Evolutionary conservation across 345 rosid genomes (phyloP).

Genomic region (Erodium maritimum): DNA sequence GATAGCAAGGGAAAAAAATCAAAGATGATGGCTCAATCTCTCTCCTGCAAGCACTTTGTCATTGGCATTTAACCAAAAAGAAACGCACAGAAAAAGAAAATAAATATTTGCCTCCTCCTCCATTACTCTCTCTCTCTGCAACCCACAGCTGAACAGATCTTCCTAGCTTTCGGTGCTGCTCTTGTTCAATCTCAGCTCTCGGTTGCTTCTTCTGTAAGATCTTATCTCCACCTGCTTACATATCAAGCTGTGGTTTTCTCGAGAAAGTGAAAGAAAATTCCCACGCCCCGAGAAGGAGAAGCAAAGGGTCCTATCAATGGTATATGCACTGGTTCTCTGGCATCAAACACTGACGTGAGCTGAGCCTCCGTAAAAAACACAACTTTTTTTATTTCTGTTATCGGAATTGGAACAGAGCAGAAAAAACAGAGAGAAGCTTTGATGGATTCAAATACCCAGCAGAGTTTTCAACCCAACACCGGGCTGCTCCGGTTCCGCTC

Average conservation of each 20-base stretch:
- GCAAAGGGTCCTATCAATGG: neutral
- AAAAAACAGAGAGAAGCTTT: neutral
- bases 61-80: too few species aligned
- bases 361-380: neutral
- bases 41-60: too few species aligned
- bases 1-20: too few species aligned
- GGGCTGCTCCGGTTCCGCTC: conserved; percentile 67
- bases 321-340: neutral
- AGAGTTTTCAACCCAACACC: conserved; percentile 31
- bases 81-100: neutral
- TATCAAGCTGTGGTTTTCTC: conserved; percentile 31
- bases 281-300: neutral
- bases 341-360: neutral
- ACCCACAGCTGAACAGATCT: conserved; percentile 18
- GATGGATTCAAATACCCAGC: conserved; percentile 50
- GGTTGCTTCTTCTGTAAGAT: conserved; percentile 56
- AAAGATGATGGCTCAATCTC: too few species aligned
- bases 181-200: neutral
- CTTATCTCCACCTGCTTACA: conserved; percentile 47
- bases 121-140: neutral
- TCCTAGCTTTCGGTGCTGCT: conserved; percentile 32
- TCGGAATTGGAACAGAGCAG: neutral
- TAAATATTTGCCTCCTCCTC: neutral
- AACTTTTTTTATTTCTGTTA: neutral
- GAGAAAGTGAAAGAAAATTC: conserved; percentile 32